These are phyloP conservation scores for Rubia yunnanensis DNA, from an alignment of 257 asterid species.

Conservation along the genomic window DNA sequence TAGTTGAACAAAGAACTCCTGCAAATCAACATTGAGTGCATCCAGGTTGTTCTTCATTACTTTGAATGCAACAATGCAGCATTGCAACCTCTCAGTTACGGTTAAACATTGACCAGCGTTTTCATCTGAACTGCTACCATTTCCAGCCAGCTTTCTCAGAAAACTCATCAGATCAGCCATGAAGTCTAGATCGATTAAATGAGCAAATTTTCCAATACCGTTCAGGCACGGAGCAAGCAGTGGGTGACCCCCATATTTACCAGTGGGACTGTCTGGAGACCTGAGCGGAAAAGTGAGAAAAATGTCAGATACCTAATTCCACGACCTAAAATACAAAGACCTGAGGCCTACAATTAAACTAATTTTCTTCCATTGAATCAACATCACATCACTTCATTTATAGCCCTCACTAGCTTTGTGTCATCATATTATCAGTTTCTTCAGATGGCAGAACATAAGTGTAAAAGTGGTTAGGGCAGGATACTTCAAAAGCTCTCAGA, in stretches of 20 bases:
- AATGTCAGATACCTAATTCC: not conserved
- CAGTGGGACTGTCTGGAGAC: constrained; percentile 32
- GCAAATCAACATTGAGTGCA: constrained; percentile 90
- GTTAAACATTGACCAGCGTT: constrained; percentile 39
- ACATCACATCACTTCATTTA: not conserved
- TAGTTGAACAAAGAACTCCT: constrained; percentile 72
- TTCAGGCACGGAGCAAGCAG: constrained; percentile 78
- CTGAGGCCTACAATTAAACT: not conserved
- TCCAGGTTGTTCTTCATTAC: constrained; percentile 89
- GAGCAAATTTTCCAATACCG: constrained; percentile 89
- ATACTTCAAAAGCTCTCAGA: not conserved
- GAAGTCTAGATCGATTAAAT: constrained; percentile 81
- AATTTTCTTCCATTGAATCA: not conserved
- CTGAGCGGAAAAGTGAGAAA: constrained; percentile 30
- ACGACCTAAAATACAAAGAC: not conserved
- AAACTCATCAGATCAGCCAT: constrained; percentile 86
- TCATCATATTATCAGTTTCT: not conserved
- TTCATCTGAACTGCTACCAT: constrained; percentile 34
- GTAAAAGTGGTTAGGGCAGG: not conserved
- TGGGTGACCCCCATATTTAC: constrained; percentile 52
- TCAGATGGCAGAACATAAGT: not conserved
- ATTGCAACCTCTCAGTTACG: constrained; percentile 68
- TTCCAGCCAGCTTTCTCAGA: constrained; percentile 76
- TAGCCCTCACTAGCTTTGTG: not conserved
- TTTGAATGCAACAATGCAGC: constrained; percentile 92